A percentile compares a stretch with the other conserved stretches of the same genome.
Conservation (phyloP, 306 rosid genomes). For the Dryas octopetala region DNA sequence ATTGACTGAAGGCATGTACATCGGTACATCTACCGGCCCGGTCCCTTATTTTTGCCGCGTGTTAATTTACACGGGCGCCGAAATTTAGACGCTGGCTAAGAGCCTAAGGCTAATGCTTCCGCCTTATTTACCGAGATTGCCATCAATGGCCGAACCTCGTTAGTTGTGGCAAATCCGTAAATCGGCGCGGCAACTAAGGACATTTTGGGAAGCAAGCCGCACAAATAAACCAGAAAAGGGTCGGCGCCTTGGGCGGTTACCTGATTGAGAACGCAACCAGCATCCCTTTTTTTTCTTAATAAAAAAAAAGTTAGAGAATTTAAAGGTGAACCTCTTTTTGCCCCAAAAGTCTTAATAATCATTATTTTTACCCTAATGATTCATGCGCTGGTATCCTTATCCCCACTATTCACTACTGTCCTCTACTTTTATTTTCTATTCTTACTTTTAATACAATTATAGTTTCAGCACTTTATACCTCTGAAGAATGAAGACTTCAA, state of each 20-base stretch:
- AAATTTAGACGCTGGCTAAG: constrained; percentile 17
- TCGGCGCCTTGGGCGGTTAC: constrained; percentile 27
- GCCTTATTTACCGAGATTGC: background rate
- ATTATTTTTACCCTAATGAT: constrained; percentile 43
- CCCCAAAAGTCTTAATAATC: constrained; percentile 32
- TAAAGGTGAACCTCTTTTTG: constrained; percentile 43
- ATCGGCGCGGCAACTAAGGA: background rate
- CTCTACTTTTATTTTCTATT: constrained; percentile 36
- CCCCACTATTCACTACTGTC: constrained; percentile 20
- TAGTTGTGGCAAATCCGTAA: constrained; percentile 5
- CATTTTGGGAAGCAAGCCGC: constrained; percentile 1
- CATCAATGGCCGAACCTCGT: background rate
- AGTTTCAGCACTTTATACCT: constrained; percentile 42
- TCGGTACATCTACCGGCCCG: no score
- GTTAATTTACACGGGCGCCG: constrained; percentile 4
- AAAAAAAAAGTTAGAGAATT: background rate
- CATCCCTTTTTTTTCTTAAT: background rate
- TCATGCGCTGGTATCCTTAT: constrained; percentile 18
- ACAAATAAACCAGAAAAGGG: background rate
- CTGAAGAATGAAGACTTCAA: constrained; percentile 24
- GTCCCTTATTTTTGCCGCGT: background rate
- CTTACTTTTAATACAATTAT: constrained; percentile 30
- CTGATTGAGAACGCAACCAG: constrained; percentile 17
- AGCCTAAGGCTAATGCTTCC: no score
- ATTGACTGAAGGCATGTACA: no score